A percentile compares a stretch with the other conserved stretches of the same genome.
Conservation (phyloP, 2,329 filamentous ascomycete genomes). For the Epichloe bromicola region DNA sequence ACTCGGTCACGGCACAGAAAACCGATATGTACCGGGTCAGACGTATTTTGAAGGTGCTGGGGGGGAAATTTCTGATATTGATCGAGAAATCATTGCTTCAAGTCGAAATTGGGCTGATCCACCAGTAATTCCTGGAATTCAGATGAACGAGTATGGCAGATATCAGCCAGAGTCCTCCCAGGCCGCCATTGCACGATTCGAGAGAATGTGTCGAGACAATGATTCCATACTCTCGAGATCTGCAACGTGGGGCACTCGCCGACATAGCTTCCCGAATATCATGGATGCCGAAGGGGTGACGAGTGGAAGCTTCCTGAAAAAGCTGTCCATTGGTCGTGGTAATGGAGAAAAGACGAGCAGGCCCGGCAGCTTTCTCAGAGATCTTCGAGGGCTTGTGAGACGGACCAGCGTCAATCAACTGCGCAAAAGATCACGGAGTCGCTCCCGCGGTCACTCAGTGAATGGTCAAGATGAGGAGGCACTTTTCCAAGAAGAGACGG, state of each 20-base stretch:
- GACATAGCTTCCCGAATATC: conserved; percentile 48
- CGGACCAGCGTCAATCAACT: conserved; percentile 31
- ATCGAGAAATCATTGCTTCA: conserved; percentile 36
- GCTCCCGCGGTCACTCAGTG: conserved; percentile 4
- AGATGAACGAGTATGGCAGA: conserved; percentile 14
- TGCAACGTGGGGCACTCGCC: conserved; percentile 58
- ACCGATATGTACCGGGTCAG: conserved; percentile 34
- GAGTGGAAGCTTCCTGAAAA: conserved; percentile 50
- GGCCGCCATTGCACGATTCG: conserved; percentile 39
- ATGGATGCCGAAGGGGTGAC: conserved; percentile 38
- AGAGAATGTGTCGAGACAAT: conserved; percentile 39
- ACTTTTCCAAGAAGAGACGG: conserved; percentile 9
- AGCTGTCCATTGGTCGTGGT: conserved; percentile 39
- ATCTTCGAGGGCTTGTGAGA: conserved; percentile 35
- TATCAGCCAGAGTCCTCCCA: conserved; percentile 38
- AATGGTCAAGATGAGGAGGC: conserved; percentile 20
- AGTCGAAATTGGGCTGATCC: conserved; percentile 36
- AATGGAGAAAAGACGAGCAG: conserved; percentile 28
- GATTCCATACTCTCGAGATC: conserved; percentile 47
- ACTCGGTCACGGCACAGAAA: conserved; percentile 34
- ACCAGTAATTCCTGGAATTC: conserved; percentile 34
- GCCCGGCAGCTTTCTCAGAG: conserved; percentile 34
- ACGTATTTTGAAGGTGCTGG: conserved; percentile 33
- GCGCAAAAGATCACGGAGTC: conserved; percentile 34
- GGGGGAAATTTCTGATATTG: conserved; percentile 31